These are phyloP conservation scores for Dictyostelium capitatum DNA, from an alignment of 78 protist genomes.

Conservation along the genomic window DNA sequence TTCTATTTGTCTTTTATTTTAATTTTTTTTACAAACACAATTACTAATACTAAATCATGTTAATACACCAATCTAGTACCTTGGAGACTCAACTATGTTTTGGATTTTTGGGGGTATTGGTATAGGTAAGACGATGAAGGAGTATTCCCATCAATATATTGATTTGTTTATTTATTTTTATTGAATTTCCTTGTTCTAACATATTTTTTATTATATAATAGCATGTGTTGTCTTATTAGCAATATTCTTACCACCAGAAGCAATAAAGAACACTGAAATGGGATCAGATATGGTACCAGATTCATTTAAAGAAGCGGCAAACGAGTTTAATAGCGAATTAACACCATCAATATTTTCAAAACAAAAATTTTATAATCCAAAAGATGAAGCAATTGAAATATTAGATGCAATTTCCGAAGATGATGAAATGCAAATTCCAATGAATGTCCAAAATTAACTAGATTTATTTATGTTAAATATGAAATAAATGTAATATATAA, in stretches of 20 bases:
- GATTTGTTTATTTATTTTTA: no score
- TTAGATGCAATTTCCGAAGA: not conserved
- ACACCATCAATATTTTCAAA: not conserved
- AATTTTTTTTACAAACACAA: no score
- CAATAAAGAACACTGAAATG: not conserved
- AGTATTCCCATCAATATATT: no score
- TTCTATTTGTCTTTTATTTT: not conserved
- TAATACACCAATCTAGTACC: no score
- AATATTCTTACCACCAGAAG: conserved; percentile 13
- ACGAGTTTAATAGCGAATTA: not conserved
- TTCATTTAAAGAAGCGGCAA: not conserved
- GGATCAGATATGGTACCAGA: not conserved
- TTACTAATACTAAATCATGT: no score
- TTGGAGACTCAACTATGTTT: conserved; percentile 65
- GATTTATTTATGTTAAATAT: not conserved
- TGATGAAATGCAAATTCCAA: not conserved
- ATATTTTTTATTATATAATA: no score
- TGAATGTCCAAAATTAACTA: not conserved
- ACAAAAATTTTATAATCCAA: not conserved
- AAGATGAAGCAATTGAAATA: not conserved
- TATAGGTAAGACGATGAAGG: no score
- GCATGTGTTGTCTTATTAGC: conserved; percentile 22
- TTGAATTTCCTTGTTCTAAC: no score
- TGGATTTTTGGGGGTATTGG: conserved; percentile 81
- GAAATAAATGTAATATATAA: not conserved